phyloP scores from a whole-genome alignment of 2,329 filamentous ascomycete species.

The Rosellinia necatrix region DNA sequence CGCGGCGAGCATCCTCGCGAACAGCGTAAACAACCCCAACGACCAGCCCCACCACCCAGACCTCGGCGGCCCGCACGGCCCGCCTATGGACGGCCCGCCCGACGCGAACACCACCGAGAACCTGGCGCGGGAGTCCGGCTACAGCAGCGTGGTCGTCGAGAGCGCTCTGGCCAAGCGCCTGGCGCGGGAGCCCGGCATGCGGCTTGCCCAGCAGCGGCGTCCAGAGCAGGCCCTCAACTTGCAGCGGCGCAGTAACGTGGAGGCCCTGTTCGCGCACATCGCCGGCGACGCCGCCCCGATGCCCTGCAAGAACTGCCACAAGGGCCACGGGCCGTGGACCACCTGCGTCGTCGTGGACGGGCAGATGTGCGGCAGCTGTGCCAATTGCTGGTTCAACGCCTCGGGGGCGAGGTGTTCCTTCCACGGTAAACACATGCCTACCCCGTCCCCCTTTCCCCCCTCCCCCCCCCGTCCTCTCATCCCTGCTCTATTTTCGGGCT shows the following conservation, averaged over 20 bases:
- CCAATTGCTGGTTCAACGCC: constrained; percentile 68
- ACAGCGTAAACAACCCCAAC: constrained; percentile 38
- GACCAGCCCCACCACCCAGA: constrained; percentile 38
- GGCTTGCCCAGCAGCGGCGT: constrained; percentile 57
- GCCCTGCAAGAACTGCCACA: constrained; percentile 65
- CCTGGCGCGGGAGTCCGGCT: constrained; percentile 53
- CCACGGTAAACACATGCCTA: too few species aligned
- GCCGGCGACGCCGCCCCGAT: constrained; percentile 53
- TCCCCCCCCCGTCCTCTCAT: constrained; percentile 35
- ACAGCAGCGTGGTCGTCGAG: constrained; percentile 53
- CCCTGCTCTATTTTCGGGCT: not conserved
- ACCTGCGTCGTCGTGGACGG: constrained; percentile 63
- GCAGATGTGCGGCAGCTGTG: constrained; percentile 65
- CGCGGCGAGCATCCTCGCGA: constrained; percentile 40
- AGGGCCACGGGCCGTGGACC: constrained; percentile 64
- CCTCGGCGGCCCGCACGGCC: constrained; percentile 33
- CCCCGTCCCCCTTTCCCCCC: too few species aligned
- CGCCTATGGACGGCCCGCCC: constrained; percentile 26
- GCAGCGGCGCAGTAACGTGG: constrained; percentile 62
- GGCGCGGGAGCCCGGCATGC: constrained; percentile 53
- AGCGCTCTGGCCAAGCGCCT: constrained; percentile 60
- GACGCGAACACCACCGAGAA: constrained; percentile 50
- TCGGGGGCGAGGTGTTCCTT: constrained; percentile 64
- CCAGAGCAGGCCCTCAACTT: constrained; percentile 60
- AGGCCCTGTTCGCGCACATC: constrained; percentile 62